Conservation (phyloP, 75 land plant genomes). For the Selaginella tamariscina region DNA sequence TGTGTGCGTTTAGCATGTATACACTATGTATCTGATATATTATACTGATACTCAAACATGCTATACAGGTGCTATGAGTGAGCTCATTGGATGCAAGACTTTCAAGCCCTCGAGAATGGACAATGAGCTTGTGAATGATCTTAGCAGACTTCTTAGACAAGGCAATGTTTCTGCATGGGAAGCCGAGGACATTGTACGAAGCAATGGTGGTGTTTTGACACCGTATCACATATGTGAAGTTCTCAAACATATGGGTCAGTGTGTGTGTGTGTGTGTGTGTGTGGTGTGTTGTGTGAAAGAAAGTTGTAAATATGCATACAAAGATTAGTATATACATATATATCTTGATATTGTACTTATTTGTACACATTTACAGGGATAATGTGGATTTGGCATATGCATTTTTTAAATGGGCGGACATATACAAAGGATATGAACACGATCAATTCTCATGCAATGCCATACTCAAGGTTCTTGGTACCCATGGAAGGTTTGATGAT, state of each 20-base stretch:
- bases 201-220: slow-evolving; percentile 7
- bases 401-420: slow-evolving; percentile 6
- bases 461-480: neutral
- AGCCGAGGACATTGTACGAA: slow-evolving; percentile 2
- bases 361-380: neutral
- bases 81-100: neutral
- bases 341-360: too few relatives aligned
- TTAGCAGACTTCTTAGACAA: neutral
- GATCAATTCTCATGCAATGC: neutral
- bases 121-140: neutral
- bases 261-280: too few relatives aligned
- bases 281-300: too few relatives aligned
- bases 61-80: neutral
- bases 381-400: neutral
- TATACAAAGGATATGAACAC: neutral
- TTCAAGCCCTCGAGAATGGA: neutral
- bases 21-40: too few relatives aligned
- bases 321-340: too few relatives aligned
- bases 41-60: too few relatives aligned
- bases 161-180: slow-evolving; percentile 5
- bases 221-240: slow-evolving; percentile 2
- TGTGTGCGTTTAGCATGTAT: too few relatives aligned
- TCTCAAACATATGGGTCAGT: too few relatives aligned
- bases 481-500: neutral
- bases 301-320: too few relatives aligned